Conservation (phyloP, 495 filamentous ascomycete genomes). For the Ascobolus immersus region DNA sequence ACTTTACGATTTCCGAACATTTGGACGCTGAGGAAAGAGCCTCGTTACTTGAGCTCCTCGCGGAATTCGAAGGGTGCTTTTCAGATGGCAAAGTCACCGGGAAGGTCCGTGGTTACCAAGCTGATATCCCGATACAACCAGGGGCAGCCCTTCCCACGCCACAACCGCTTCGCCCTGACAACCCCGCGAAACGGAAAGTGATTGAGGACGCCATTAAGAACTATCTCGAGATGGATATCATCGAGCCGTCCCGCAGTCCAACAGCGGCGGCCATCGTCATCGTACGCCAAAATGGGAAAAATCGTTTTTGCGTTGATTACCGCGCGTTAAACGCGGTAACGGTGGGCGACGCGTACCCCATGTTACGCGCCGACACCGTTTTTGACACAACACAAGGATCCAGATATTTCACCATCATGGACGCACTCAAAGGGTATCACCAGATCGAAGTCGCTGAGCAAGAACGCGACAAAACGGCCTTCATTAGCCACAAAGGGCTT, state of each 20-base stretch:
- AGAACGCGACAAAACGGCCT: background rate
- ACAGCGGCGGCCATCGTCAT: background rate
- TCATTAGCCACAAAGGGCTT: background rate
- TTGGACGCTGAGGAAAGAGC: background rate
- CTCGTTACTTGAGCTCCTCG: background rate
- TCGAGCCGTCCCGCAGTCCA: background rate
- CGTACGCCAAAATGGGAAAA: constrained; percentile 2
- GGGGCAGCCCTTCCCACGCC: background rate
- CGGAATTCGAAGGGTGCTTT: background rate
- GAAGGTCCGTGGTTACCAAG: background rate
- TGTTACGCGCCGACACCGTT: background rate
- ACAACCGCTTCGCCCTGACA: background rate
- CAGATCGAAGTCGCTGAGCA: background rate
- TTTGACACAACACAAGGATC: background rate
- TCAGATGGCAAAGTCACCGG: background rate
- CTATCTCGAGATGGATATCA: background rate
- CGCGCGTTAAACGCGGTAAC: background rate
- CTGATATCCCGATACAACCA: background rate
- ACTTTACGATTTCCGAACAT: background rate
- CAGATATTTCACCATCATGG: background rate
- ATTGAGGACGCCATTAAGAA: background rate
- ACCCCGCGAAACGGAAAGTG: background rate
- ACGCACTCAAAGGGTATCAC: constrained; percentile 1
- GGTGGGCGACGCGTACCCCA: background rate
- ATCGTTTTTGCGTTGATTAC: constrained; percentile 3